phyloP scores from a whole-genome alignment of 2,329 filamentous ascomycete genomes.

The Cadophora gregata region DNA sequence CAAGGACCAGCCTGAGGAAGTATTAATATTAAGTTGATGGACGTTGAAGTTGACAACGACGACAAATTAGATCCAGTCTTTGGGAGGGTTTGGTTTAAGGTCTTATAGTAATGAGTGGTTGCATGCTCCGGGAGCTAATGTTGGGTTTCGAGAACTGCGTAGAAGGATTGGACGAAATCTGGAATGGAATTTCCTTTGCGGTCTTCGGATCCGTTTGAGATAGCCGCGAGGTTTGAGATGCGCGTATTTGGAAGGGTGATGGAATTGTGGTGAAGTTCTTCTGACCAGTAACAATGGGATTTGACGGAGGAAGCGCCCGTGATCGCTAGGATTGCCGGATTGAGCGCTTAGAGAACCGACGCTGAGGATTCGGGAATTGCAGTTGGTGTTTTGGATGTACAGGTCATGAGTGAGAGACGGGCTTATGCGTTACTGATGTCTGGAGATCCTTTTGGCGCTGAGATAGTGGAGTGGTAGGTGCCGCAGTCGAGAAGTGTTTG shows the following conservation, averaged over 20 bases:
- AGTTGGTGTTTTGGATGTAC: slow-evolving; percentile 28
- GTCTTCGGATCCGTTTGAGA: slow-evolving; percentile 28
- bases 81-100: slow-evolving; percentile 25
- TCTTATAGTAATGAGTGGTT: slow-evolving; percentile 28
- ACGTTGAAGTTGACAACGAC: slow-evolving; percentile 23
- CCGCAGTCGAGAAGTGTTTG: slow-evolving; percentile 16
- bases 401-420: slow-evolving; percentile 14
- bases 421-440: slow-evolving; percentile 18
- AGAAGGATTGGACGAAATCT: slow-evolving; percentile 8
- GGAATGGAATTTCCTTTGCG: slow-evolving; percentile 13
- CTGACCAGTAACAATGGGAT: slow-evolving; percentile 26
- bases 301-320: slow-evolving; percentile 29
- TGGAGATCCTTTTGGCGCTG: slow-evolving; percentile 23
- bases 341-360: slow-evolving; percentile 25
- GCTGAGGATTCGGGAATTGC: slow-evolving; percentile 11
- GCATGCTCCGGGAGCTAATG: slow-evolving; percentile 25
- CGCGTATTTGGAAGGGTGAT: slow-evolving; percentile 20
- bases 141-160: slow-evolving; percentile 10
- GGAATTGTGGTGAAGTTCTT: slow-evolving; percentile 28
- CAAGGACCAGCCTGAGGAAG: slow-evolving; percentile 29
- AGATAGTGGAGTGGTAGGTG: slow-evolving; percentile 7
- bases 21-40: slow-evolving; percentile 17
- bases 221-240: slow-evolving; percentile 34
- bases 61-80: slow-evolving; percentile 6
- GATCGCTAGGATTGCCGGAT: slow-evolving; percentile 25